These are phyloP conservation scores for Aureobasidium sp. DNA, from an alignment of 2,329 filamentous ascomycete species.

Conservation along the genomic window DNA sequence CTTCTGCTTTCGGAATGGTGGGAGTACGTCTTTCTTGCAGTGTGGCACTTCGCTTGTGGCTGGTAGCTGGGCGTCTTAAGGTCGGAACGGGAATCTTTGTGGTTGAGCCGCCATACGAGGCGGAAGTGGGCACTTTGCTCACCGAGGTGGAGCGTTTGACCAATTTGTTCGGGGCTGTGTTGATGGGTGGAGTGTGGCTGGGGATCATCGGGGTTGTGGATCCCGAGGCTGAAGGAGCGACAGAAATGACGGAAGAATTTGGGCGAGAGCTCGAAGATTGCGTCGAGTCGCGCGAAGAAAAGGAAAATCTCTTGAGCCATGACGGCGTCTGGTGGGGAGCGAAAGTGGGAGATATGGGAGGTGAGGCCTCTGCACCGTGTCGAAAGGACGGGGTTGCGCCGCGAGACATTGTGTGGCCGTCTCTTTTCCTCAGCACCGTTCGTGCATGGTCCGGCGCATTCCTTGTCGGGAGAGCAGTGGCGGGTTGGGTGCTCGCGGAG, in stretches of 20 bases:
- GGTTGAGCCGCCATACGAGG: slow-evolving; percentile 34
- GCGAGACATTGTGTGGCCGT: slow-evolving; percentile 9
- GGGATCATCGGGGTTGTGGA: slow-evolving; percentile 58
- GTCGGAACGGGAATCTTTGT: slow-evolving; percentile 57
- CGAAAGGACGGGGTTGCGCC: not conserved
- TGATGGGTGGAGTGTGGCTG: slow-evolving; percentile 22
- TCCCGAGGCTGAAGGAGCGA: slow-evolving; percentile 34
- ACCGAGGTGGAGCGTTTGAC: slow-evolving; percentile 63
- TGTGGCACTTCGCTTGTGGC: slow-evolving; percentile 67
- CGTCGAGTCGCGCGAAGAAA: slow-evolving; percentile 26
- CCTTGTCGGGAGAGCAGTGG: slow-evolving; percentile 4
- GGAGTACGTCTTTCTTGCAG: slow-evolving; percentile 38
- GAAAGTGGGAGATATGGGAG: slow-evolving; percentile 12
- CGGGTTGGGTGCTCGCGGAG: slow-evolving; percentile 4
- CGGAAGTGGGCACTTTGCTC: slow-evolving; percentile 39
- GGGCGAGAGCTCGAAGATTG: slow-evolving; percentile 51
- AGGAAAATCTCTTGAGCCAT: slow-evolving; percentile 10
- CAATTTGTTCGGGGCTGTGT: slow-evolving; percentile 57
- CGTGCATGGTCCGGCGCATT: slow-evolving; percentile 15
- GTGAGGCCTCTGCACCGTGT: not conserved
- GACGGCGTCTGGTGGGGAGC: slow-evolving; percentile 7
- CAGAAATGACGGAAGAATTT: slow-evolving; percentile 55
- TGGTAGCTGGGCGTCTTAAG: slow-evolving; percentile 66
- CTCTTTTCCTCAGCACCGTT: slow-evolving; percentile 15
- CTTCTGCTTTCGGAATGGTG: slow-evolving; percentile 3